These are phyloP conservation scores for Diaporthe humulicola DNA, from an alignment of 2,329 filamentous ascomycete genomes.

Conservation along the genomic window DNA sequence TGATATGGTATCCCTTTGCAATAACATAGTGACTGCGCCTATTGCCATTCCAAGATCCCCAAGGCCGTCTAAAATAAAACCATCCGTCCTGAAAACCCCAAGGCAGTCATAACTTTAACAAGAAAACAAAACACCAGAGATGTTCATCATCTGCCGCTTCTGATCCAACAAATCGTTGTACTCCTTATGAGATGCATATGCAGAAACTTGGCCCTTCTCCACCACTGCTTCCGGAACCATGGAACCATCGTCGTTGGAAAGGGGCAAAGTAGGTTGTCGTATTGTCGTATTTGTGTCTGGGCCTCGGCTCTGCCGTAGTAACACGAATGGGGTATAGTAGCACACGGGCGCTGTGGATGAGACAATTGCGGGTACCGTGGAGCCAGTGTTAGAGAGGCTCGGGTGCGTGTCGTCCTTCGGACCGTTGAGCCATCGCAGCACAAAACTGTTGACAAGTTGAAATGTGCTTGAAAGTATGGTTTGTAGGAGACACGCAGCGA, in stretches of 20 bases:
- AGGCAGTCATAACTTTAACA: not conserved
- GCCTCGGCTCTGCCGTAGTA: not conserved
- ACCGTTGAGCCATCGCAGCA: slow-evolving; percentile 19
- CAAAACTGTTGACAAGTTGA: not conserved
- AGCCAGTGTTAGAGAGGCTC: slow-evolving; percentile 24
- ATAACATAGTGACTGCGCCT: not conserved
- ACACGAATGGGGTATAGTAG: slow-evolving; percentile 26
- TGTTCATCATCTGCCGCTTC: not conserved
- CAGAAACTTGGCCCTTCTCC: not conserved
- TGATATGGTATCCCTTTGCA: slow-evolving; percentile 1
- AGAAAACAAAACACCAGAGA: not conserved
- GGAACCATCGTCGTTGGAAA: not conserved
- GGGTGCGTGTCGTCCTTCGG: not conserved
- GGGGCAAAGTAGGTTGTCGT: not conserved
- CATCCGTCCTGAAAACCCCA: not conserved
- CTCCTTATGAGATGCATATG: slow-evolving; percentile 33
- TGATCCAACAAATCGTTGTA: slow-evolving; percentile 22
- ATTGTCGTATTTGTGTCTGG: not conserved
- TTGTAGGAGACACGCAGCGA: not conserved
- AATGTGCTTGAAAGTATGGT: not conserved
- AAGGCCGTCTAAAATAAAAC: not conserved
- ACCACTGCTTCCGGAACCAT: not conserved
- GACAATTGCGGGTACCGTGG: slow-evolving; percentile 7
- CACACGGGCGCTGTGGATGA: slow-evolving; percentile 26
- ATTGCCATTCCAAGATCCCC: not conserved